Evolutionary conservation across 2,329 filamentous ascomycete genomes (phyloP), one percentile per base, ranked within the genome.

Genomic region (Coleophoma cylindrospora): DNA sequence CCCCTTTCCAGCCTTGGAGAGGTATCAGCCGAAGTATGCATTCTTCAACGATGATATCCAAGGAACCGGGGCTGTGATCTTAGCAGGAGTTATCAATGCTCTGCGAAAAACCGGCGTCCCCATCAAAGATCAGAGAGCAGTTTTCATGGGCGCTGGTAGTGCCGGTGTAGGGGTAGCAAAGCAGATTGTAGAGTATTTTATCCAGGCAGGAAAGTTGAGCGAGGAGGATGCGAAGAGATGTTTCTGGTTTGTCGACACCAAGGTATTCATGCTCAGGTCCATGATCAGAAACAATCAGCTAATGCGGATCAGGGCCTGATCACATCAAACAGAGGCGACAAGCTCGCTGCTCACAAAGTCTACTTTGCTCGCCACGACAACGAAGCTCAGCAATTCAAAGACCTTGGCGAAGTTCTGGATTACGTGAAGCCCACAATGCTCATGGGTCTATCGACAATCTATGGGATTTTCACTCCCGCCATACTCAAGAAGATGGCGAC

Each of bases 11-110:
- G 52, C 89, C 0, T 74, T 95, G 0, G 87, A 94, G 52, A 80
- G 76, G 44, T 95, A 92, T 61, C 80, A 84, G 2, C 74, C 83
- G 0, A 66, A 87, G 48, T 84, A 91, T n/a, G 77, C 89, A 0
- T 94, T 89, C 66, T 95, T 95, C 74, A 95, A 95, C 61, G 90
- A 95, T 53, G 90, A 96, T 65, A 84, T 95, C 1, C 89, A 95
- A 65, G 90, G 90, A 1, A 95, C 90, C 0, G 91, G 90, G 0
- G 91, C 88, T 50, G 89, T 95, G 1, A 92, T 90, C 0, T 75
- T 95, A 0, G 89, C 89, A 0, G 89, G 87, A 2, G 84, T 95
- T 56, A 83, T 89, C 70, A 82, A 89, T 1, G 89, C 81, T 0
- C 70, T 91, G 8, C 81, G 87, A 52, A 82, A 90, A 9, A 83